phyloP scores from a whole-genome alignment of 345 rosid species.

The Lepidium didymum region DNA sequence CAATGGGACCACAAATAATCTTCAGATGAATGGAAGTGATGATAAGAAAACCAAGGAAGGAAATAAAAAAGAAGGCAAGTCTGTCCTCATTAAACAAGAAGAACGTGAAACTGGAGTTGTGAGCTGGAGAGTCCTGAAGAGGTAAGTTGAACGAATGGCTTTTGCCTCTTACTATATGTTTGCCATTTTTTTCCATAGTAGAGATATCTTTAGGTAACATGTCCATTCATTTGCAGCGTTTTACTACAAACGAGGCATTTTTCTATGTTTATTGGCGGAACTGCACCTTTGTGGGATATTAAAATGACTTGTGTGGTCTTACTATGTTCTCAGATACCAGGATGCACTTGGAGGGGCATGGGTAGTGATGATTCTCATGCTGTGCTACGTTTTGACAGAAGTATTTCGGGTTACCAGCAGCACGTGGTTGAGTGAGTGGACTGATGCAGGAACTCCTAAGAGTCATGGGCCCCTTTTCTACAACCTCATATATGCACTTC shows the following conservation, averaged over 20 bases:
- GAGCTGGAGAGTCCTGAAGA: slow-evolving; percentile 64
- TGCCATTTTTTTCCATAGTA: not conserved
- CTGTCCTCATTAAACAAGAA: slow-evolving; percentile 94
- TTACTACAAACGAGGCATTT: slow-evolving; percentile 6
- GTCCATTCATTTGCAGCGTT: not conserved
- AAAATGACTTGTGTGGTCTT: slow-evolving; percentile 8
- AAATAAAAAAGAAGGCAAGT: slow-evolving; percentile 40
- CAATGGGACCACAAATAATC: slow-evolving; percentile 50
- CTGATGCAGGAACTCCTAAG: slow-evolving; percentile 54
- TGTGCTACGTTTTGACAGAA: slow-evolving; percentile 76
- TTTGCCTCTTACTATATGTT: slow-evolving; percentile 4
- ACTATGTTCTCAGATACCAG: slow-evolving; percentile 56
- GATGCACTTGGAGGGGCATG: slow-evolving; percentile 95
- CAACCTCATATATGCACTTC: slow-evolving; percentile 58
- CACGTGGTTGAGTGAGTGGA: slow-evolving; percentile 97
- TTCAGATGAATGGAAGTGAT: slow-evolving; percentile 34
- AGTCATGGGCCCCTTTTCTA: slow-evolving; percentile 63
- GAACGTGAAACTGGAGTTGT: slow-evolving; percentile 96
- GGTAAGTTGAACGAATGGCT: slow-evolving; percentile 38
- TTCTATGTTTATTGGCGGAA: not conserved
- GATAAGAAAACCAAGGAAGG: slow-evolving; percentile 35
- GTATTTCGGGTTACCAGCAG: slow-evolving; percentile 81
- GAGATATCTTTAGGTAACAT: not conserved
- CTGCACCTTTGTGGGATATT: not conserved
- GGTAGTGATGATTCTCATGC: slow-evolving; percentile 75